Evolutionary conservation across 371 early-diverging fungal genomes (phyloP), one percentile per base, ranked within the genome.

Genomic region (Mucor piriformis): DNA sequence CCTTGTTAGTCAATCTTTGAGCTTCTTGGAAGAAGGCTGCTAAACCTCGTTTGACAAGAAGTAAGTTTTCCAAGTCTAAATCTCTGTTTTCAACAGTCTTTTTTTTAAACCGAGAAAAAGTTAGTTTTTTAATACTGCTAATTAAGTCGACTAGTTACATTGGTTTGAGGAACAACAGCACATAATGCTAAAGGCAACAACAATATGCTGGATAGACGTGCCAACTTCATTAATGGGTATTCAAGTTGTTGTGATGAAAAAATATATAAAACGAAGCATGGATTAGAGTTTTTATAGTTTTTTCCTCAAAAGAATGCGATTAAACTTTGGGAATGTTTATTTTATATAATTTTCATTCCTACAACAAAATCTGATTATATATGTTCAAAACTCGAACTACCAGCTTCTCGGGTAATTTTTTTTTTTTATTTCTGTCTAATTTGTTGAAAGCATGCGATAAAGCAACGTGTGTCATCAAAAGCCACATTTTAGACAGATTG

Each of bases 151-250:
- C n/a, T n/a, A n/a, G n/a, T n/a, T 42, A n/a, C 16, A 42, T 10
- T 18, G n/a, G 16, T 42, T 6, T 24, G 25, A 32, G 44, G 59
- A 20, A 42, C 16, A 29, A 21, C 15, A 6, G 33, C 43, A 40
- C 59, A 58, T 21, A 58, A 4, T 8, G 59, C 50, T 16, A 58
- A 58, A 23, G 59, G 59, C 2, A 58, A 38, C 20, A 50, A 50
- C 6, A 58, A n/a, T 20, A 58, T 29, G 18, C 50, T 50, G 16
- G 50, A 49, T 15, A 58, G 21, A 6, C 38, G 27, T 50, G 24
- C 42, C 50, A 40, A 32, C 42, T 50, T 58, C 58, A 58, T 58
- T 33, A 5, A 12, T n/a, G 38, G 18, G 15, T 27, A 27, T 23
- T 2, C 16, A 37, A 12, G 6, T 51, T 37, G 52, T 37, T 34